Percentiles rank a stretch among this genome's conserved stretches.
phyloP scores from a whole-genome alignment of 352 stramenopile genomes.

The Pilasporangium apinafurcum region DNA sequence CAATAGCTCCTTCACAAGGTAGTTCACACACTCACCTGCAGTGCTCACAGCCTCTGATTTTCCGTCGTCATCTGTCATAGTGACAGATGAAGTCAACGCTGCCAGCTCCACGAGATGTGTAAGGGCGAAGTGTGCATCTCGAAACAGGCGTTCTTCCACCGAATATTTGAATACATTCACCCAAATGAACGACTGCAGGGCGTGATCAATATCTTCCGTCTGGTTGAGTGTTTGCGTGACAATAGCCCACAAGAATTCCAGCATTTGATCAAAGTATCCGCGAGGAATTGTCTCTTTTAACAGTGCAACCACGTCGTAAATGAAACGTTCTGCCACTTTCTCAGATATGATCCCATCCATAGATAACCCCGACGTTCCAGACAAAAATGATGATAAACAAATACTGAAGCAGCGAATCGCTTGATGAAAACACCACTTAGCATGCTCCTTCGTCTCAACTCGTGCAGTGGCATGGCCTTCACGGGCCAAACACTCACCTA shows the following conservation, averaged over 20 bases:
- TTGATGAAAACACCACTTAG: conserved; percentile 64
- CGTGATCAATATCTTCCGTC: conserved; percentile 18
- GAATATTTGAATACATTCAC: conserved; percentile 82
- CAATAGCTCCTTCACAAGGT: conserved; percentile 68
- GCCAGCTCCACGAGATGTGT: conserved; percentile 56
- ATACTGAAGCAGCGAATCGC: conserved; percentile 67
- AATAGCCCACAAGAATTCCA: conserved; percentile 63
- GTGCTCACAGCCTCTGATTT: conserved; percentile 18
- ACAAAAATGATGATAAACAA: conserved; percentile 52
- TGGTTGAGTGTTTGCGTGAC: conserved; percentile 44
- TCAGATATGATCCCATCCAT: conserved; percentile 28
- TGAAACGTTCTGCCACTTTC: conserved; percentile 37
- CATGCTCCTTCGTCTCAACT: conserved; percentile 26
- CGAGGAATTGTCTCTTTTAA: conserved; percentile 64
- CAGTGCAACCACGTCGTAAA: conserved; percentile 53
- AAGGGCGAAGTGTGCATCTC: conserved; percentile 64
- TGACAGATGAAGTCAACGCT: conserved; percentile 7
- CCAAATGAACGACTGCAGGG: conserved; percentile 71
- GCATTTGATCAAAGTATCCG: conserved; percentile 44
- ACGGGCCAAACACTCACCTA: conserved; percentile 58
- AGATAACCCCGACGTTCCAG: too few relatives aligned
- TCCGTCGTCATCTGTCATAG: not conserved
- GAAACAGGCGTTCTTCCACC: conserved; percentile 50
- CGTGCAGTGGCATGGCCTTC: conserved; percentile 43
- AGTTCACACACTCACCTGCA: conserved; percentile 58